Evolutionary conservation across 2,329 filamentous ascomycete genomes (phyloP), one percentile per base, ranked within the genome.

Genomic region (Lasiodiplodia gonubiensis): DNA sequence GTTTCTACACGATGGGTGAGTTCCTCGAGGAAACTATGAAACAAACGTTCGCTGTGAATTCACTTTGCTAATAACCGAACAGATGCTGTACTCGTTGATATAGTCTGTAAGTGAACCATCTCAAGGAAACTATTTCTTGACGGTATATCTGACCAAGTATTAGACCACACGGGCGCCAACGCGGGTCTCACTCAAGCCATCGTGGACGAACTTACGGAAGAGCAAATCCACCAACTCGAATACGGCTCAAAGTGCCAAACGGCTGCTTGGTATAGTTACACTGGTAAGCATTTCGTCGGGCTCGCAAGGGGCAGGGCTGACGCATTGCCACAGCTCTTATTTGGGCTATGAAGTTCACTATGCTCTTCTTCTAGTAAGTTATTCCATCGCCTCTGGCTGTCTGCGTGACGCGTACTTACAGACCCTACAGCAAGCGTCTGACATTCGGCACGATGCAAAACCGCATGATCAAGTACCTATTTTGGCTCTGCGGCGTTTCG

Each of bases 201-300:
- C 42, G 67, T 76, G n/a, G 63, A 63, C 10, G 65, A 67, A 67
- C 66, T 81, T 5, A 75, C 72, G 4, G 39, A 71, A 0, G 53
- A 65, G 0, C 76, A 81, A 7, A 71, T 79, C 4, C 51, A 67
- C 1, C 71, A 76, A 2, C 72, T 78, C 18, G 68, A 66, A 0
- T 66, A 71, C n/a, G 80, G 80, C 1, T 80, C 77, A 0, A 80
- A 79, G 23, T 70, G 80, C 6, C 71, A 82, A 57, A 70, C 82
- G 12, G 67, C 75, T 0, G 80, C 79, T 0, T 82, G 80, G 80
- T 82, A 80, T 8, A 54, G 42, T 46, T 52, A 61, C 23, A 49
- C 57, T 7, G 53, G 53, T 49, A 10, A 35, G 48, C 8, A 2
- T 5, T 27, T 2, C 18, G 2, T 14, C 33, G 73, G 73, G 14